These are phyloP conservation scores for Lichtheimia corymbifera DNA, from an alignment of 371 early-diverging fungal genomes.

Conservation along the genomic window DNA sequence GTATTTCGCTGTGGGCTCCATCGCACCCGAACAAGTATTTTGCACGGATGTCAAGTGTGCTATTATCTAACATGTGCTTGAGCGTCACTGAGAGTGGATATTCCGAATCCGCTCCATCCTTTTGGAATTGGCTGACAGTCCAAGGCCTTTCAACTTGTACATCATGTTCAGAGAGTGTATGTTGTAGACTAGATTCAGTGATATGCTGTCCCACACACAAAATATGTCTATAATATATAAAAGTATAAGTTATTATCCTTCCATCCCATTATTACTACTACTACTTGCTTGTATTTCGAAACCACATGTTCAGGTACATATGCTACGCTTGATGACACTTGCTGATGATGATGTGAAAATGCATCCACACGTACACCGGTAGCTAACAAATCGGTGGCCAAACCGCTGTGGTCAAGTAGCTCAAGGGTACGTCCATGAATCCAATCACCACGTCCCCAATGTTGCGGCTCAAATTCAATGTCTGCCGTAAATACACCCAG, in stretches of 20 bases:
- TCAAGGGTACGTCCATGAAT: slow-evolving; percentile 46
- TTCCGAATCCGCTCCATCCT: slow-evolving; percentile 5
- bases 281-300: slow-evolving; percentile 42
- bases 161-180: slow-evolving; percentile 26
- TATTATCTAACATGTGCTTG: slow-evolving; percentile 26
- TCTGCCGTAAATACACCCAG: slow-evolving; percentile 13
- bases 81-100: slow-evolving; percentile 36
- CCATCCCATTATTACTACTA: not conserved
- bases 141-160: slow-evolving; percentile 40
- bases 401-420: slow-evolving; percentile 28
- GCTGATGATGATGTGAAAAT: slow-evolving; percentile 16
- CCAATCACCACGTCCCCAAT: slow-evolving; percentile 51
- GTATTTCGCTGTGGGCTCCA: slow-evolving; percentile 45
- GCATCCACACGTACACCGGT: slow-evolving; percentile 39
- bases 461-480: slow-evolving; percentile 44
- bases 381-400: slow-evolving; percentile 26
- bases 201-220: slow-evolving; percentile 50
- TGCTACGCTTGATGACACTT: slow-evolving; percentile 27
- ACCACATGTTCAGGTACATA: slow-evolving; percentile 41
- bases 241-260: not conserved
- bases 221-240: slow-evolving; percentile 22
- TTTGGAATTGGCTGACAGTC: slow-evolving; percentile 25
- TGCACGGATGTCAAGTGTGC: slow-evolving; percentile 26
- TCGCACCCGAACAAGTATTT: slow-evolving; percentile 46
- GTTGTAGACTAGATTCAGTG: slow-evolving; percentile 42